Percentiles rank a stretch among this genome's conserved stretches.
These are phyloP conservation scores for Arabidopsis thaliana DNA, from an alignment of 345 rosid genomes.

Conservation along the genomic window TAIR10.1 NC_003076.8:22265501-22266000, in stretches of 20 bases:
- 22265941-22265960: slow-evolving; percentile 82
- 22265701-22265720: slow-evolving; percentile 56
- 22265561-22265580: slow-evolving; percentile 98
- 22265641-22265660: slow-evolving; percentile 87
- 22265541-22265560: slow-evolving; percentile 89
- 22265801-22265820: slow-evolving; percentile 91
- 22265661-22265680: slow-evolving; percentile 74
- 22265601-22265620: slow-evolving; percentile 95
- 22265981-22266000: slow-evolving; percentile 90
- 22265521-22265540: slow-evolving; percentile 82
- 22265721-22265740: neutral
- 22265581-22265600: slow-evolving; percentile 97
- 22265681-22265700: slow-evolving; percentile 78
- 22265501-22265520: slow-evolving; percentile 98
- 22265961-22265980: slow-evolving; percentile 90
- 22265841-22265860: slow-evolving; percentile 96
- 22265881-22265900: slow-evolving; percentile 95
- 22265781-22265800: slow-evolving; percentile 78
- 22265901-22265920: slow-evolving; percentile 98
- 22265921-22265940: slow-evolving; percentile 94
- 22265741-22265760: neutral
- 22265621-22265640: slow-evolving; percentile 94
- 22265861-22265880: slow-evolving; percentile 76
- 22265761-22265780: neutral
- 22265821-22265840: slow-evolving; percentile 94